These are phyloP conservation scores for Fremontodendron californicum DNA, from an alignment of 345 rosid genomes.

Conservation along the genomic window DNA sequence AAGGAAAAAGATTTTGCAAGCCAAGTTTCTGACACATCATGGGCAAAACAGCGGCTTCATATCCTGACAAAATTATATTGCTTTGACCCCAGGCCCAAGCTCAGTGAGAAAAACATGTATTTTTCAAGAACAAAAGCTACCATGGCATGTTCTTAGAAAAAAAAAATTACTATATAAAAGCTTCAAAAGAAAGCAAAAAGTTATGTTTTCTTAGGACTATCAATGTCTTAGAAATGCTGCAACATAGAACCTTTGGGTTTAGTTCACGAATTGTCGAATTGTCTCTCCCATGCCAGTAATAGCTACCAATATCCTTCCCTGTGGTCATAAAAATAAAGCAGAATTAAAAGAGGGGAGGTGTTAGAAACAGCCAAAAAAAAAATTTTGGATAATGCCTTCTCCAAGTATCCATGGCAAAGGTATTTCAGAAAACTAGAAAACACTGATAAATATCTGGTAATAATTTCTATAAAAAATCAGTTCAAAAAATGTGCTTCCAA, in stretches of 20 bases:
- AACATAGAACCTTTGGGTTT: constrained; percentile 66
- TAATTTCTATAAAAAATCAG: background rate
- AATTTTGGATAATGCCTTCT: no score
- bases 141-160: background rate
- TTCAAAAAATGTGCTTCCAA: background rate
- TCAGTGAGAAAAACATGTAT: background rate
- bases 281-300: constrained; percentile 96
- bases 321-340: constrained; percentile 11
- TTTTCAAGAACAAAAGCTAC: background rate
- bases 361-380: background rate
- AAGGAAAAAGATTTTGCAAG: background rate
- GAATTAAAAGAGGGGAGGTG: constrained; percentile 7
- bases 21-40: background rate
- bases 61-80: background rate
- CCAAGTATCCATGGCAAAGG: background rate
- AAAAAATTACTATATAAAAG: background rate
- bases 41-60: background rate
- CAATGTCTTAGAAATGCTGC: constrained; percentile 16
- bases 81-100: background rate
- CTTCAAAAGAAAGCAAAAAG: background rate
- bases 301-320: constrained; percentile 75
- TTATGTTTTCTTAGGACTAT: background rate
- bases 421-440: background rate
- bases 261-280: constrained; percentile 48
- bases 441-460: background rate